These are phyloP conservation scores for Dianthus caryophyllus DNA, from an alignment of 148 eudicot species.

Conservation along the genomic window DNA sequence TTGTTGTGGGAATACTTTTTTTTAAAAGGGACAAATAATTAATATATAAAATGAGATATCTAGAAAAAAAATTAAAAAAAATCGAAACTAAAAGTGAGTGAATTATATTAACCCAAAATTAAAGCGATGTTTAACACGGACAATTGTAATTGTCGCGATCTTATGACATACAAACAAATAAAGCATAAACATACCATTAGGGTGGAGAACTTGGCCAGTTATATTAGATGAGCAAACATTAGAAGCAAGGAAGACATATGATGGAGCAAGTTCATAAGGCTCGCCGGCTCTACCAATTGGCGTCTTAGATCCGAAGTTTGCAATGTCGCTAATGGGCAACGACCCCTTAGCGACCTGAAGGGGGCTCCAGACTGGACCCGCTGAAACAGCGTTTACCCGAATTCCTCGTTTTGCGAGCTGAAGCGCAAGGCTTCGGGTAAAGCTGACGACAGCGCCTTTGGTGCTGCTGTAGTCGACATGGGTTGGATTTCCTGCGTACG, in stretches of 20 bases:
- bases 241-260: conserved; percentile 47
- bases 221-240: conserved; percentile 42
- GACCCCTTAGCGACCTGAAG: conserved; percentile 24
- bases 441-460: conserved; percentile 31
- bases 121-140: too few species aligned
- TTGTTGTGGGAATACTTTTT: too few species aligned
- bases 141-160: too few species aligned
- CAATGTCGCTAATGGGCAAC: conserved; percentile 18
- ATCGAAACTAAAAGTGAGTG: too few species aligned
- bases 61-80: too few species aligned
- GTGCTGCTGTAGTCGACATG: conserved; percentile 39
- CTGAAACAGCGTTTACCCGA: conserved; percentile 54
- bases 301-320: conserved; percentile 27
- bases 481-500: conserved; percentile 20
- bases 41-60: too few species aligned
- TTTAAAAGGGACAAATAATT: too few species aligned
- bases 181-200: conserved; percentile 42
- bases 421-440: conserved; percentile 28
- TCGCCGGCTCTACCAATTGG: conserved; percentile 45
- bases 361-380: conserved; percentile 60
- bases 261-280: conserved; percentile 49
- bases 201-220: conserved; percentile 55
- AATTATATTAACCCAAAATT: too few species aligned
- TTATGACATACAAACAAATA: too few species aligned
- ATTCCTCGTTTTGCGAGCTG: conserved; percentile 33